phyloP scores from a whole-genome alignment of 2,329 filamentous ascomycete genomes.

The Hymenoscyphus infarciens region DNA sequence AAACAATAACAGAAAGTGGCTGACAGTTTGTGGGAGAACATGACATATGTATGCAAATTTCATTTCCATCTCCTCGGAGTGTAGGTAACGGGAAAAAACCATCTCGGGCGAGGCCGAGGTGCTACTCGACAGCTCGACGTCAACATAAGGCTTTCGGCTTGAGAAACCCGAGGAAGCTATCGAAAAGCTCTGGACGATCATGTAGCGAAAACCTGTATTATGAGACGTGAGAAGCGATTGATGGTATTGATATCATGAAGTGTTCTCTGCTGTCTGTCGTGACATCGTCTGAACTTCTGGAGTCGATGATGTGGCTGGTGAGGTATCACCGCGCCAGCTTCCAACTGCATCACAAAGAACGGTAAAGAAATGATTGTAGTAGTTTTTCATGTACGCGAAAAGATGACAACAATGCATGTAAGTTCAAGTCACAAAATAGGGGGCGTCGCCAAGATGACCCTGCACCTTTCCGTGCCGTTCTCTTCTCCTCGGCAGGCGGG shows the following conservation, averaged over 20 bases:
- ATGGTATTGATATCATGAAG: not conserved
- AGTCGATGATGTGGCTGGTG: not conserved
- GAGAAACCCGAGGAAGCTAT: not conserved
- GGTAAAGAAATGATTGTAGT: no score
- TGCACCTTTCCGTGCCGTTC: not conserved
- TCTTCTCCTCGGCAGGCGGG: conserved; percentile 2
- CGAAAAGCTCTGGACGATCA: not conserved
- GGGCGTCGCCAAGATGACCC: not conserved
- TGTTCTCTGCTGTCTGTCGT: not conserved
- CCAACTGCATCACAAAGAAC: not conserved
- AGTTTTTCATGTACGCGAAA: not conserved
- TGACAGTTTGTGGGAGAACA: not conserved
- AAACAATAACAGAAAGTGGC: not conserved
- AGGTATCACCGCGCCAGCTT: not conserved
- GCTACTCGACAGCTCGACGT: conserved; percentile 6
- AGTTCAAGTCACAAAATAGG: not conserved
- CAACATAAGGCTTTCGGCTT: conserved; percentile 1
- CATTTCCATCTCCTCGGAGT: not conserved
- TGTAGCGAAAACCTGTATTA: not conserved
- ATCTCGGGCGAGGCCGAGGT: conserved; percentile 3
- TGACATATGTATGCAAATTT: not conserved
- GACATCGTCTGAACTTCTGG: not conserved
- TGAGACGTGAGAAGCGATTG: conserved; percentile 7
- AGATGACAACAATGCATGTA: not conserved
- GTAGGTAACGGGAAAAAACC: not conserved